Base-by-base conservation (phyloP, 805 yeast species). In the Saccharomycopsis sp. region DNA sequence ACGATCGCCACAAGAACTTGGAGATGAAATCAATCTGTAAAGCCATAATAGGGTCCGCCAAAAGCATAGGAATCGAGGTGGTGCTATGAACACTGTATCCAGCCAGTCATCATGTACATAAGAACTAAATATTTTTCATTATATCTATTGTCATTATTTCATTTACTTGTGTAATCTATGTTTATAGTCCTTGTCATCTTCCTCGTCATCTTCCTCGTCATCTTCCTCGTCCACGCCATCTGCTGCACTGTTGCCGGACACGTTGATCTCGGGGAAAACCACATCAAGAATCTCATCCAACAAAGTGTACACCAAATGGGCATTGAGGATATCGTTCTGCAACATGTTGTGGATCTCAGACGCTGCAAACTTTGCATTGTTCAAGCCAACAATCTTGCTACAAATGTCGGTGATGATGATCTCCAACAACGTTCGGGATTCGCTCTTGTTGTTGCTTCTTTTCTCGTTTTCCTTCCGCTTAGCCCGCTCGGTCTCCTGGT, bases 21-120 rank as follows among this genome's bases (percentile, higher is more conserved):
- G 83, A 79, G 16, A 58, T 89, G 57, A 74, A 83, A 56, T 74
- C 81, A 16, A 79, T 92, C 33, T 81, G 81, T 42, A 89, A 89
- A 53, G 75, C 86, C 22, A 75, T 92, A 15, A 67, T 89, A 32
- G 83, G 88, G 50, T 83, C 94, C 2, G 97, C 97, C n/a, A 79
- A 73, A 52, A 80, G 83, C 38, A 75, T 86, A 60, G 98, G 98
- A 32, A 79, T 92, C 38, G 73, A 74, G 36, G 94, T 92, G 42
- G 80, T 80, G 40, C 75, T 78, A 45, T 87, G 62, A 55, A 20
- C 33, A n/a, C n/a, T n/a, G n/a, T n/a, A n/a, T n/a, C n/a, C n/a
- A n/a, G n/a, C n/a, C n/a, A n/a, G n/a, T n/a, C n/a, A n/a, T n/a
- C n/a, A 10, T n/a, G 12, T 25, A 10, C 29, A 25, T 10, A 25